Percentiles rank a stretch among this genome's conserved stretches.
Evolutionary conservation across 352 stramenopile genomes (phyloP).

Genomic region (Peronospora destructor): DNA sequence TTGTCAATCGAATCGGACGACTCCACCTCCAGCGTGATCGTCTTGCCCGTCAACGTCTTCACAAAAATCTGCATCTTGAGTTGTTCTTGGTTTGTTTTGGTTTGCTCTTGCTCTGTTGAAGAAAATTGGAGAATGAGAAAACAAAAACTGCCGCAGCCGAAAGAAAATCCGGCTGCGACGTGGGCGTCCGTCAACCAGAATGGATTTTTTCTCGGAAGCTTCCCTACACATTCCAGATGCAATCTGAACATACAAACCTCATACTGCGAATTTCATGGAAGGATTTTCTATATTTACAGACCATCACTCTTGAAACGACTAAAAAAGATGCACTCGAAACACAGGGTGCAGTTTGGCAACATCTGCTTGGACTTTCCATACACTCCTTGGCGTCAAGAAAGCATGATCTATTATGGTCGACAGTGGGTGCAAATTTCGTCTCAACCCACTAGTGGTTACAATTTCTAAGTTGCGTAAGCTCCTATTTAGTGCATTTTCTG

Average conservation of each 20-base stretch:
- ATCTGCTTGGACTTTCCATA: not conserved
- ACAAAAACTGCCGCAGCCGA: not conserved
- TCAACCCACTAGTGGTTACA: not conserved
- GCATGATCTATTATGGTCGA: not conserved
- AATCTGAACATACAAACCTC: conserved; percentile 8
- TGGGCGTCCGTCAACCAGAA: conserved; percentile 20
- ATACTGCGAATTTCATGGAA: conserved; percentile 15
- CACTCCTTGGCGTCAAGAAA: no score
- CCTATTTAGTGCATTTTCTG: not conserved
- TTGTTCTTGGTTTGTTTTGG: conserved; percentile 3
- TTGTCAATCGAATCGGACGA: conserved; percentile 23
- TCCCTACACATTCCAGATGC: conserved; percentile 13
- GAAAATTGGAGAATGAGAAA: conserved; percentile 20
- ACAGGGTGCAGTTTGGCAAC: not conserved
- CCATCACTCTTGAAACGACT: conserved; percentile 16
- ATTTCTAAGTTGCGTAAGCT: not conserved
- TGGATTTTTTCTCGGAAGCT: conserved; percentile 15
- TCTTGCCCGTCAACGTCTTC: conserved; percentile 24
- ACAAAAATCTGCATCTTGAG: conserved; percentile 35
- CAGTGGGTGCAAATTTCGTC: no score
- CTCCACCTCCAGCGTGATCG: conserved; percentile 19
- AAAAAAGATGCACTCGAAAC: conserved; percentile 11
- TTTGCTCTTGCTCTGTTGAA: conserved; percentile 10
- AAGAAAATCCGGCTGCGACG: conserved; percentile 18
- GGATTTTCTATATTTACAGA: conserved; percentile 18